Percentiles rank a stretch among this genome's conserved stretches.
Conservation (phyloP, 73 alveolate species). For the Durusdinium trenchii region DNA sequence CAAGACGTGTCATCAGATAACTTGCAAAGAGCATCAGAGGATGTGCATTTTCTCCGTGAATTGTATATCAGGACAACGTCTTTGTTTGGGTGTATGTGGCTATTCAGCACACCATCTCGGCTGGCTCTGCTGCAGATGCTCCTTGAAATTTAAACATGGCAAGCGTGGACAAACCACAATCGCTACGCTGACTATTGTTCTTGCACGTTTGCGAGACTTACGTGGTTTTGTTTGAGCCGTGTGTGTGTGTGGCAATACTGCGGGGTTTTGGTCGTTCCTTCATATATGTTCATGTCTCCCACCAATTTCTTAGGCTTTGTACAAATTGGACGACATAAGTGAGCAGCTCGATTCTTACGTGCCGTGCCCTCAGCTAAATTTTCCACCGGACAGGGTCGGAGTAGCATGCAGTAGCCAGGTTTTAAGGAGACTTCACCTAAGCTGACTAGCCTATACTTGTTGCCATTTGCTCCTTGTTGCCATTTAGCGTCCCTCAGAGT, state of each 20-base stretch:
- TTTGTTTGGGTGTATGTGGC: conserved; percentile 49
- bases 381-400: neutral
- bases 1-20: neutral
- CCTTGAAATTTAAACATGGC: neutral
- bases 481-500: too few species aligned
- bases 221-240: too few species aligned
- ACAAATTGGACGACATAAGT: conserved; percentile 53
- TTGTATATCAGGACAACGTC: conserved; percentile 58
- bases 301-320: conserved; percentile 47
- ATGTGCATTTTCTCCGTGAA: neutral
- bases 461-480: too few species aligned
- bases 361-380: neutral
- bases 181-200: too few species aligned
- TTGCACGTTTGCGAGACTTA: too few species aligned
- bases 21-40: neutral
- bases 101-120: conserved; percentile 64
- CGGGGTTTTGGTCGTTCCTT: too few species aligned
- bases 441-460: too few species aligned
- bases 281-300: too few species aligned
- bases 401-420: neutral
- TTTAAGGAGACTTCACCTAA: neutral
- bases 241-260: too few species aligned
- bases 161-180: too few species aligned
- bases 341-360: conserved; percentile 83
- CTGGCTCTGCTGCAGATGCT: conserved; percentile 24